Percentiles rank a stretch among this genome's conserved stretches.
Conservation (phyloP, 2,329 filamentous ascomycete species). For the Claviceps humidiphila region DNA sequence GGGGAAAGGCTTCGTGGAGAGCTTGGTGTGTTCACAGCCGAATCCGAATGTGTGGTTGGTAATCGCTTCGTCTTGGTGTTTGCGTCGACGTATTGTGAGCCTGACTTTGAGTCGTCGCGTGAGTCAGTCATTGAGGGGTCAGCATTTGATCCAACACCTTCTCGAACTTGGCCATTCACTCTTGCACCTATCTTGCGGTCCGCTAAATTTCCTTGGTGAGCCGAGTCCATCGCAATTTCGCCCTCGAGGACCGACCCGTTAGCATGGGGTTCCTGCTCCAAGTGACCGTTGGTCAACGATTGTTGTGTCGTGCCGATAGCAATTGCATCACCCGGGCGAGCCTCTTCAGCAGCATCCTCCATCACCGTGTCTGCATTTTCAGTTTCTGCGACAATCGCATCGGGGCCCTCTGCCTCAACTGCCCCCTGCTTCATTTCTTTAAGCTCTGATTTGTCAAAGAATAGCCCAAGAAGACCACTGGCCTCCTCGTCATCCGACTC, state of each 20-base stretch:
- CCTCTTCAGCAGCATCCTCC: not conserved
- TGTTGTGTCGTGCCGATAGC: not conserved
- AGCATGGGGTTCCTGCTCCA: not conserved
- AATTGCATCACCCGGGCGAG: not conserved
- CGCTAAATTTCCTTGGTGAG: not conserved
- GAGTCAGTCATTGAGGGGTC: constrained; percentile 1
- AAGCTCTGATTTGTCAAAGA: constrained; percentile 47
- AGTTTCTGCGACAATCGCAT: constrained; percentile 8
- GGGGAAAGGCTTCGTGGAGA: constrained; percentile 34
- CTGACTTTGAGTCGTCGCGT: not conserved
- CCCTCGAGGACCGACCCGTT: not conserved
- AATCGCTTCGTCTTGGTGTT: constrained; percentile 15
- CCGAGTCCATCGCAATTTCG: not conserved
- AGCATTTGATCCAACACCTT: not conserved
- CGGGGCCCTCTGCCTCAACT: constrained; percentile 7
- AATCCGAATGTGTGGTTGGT: constrained; percentile 29
- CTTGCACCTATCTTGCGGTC: no score
- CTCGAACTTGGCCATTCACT: not conserved
- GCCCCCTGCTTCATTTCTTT: constrained; percentile 35
- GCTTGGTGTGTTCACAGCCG: constrained; percentile 28
- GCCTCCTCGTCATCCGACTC: constrained; percentile 29
- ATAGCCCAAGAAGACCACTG: constrained; percentile 38
- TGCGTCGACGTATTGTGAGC: not conserved
- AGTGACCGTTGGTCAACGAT: not conserved
- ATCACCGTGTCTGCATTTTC: constrained; percentile 12